Percentiles rank a stretch among this genome's conserved stretches.
Conservation (phyloP, 441 rosid species). For the Melastoma candidum region DNA sequence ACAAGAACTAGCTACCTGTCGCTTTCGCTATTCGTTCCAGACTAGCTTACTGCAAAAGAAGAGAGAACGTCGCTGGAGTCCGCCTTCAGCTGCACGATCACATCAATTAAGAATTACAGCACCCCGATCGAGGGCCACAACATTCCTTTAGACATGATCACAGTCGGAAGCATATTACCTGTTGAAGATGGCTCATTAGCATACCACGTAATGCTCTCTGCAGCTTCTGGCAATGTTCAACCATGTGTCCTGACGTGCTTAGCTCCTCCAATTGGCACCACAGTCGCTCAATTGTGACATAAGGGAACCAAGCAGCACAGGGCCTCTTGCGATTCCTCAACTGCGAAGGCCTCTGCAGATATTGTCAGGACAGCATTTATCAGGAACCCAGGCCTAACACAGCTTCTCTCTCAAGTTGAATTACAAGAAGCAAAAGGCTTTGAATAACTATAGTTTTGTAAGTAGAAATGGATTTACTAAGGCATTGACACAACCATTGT, state of each 20-base stretch:
- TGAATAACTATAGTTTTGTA: too few relatives aligned
- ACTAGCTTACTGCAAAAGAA: conserved; percentile 27
- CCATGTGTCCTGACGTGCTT: conserved; percentile 52
- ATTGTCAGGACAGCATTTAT: conserved; percentile 14
- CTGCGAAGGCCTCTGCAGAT: conserved; percentile 67
- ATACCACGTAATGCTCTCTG: conserved; percentile 54
- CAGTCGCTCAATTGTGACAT: conserved; percentile 55
- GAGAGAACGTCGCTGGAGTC: conserved; percentile 63
- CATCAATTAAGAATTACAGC: neutral
- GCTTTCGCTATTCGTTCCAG: too few relatives aligned
- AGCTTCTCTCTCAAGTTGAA: neutral
- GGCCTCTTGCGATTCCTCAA: conserved; percentile 66
- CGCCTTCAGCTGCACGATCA: conserved; percentile 49
- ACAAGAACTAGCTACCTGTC: too few relatives aligned
- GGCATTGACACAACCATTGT: too few relatives aligned
- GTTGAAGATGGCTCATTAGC: conserved; percentile 71
- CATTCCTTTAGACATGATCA: neutral
- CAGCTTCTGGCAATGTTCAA: conserved; percentile 73
- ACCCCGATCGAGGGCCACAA: conserved; percentile 2
- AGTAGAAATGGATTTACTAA: too few relatives aligned
- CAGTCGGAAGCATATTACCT: conserved; percentile 29
- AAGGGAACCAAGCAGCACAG: conserved; percentile 81
- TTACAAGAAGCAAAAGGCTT: neutral
- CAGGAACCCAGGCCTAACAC: neutral
- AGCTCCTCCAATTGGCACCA: conserved; percentile 77